Percentiles rank a stretch among this genome's conserved stretches.
These are phyloP conservation scores for Solanum arcanum DNA, from an alignment of 257 asterid genomes.

Conservation along the genomic window DNA sequence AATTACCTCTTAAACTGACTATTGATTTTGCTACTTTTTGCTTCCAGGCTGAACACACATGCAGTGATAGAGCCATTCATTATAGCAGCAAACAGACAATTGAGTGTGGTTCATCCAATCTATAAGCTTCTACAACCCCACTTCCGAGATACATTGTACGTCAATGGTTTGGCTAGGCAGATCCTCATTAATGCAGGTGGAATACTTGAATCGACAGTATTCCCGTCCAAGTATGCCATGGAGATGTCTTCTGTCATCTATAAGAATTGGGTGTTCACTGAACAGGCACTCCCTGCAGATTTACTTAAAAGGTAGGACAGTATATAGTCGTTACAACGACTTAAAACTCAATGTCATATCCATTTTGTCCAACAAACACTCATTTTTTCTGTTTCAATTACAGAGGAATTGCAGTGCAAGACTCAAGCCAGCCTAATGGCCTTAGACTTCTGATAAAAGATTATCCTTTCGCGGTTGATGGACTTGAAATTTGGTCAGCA, in stretches of 20 bases:
- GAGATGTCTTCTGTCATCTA: constrained; percentile 65
- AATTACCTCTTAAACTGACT: background rate
- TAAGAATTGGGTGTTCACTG: constrained; percentile 63
- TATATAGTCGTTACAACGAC: background rate
- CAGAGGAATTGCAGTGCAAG: constrained; percentile 27
- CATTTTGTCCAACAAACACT: background rate
- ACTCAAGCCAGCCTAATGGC: constrained; percentile 9
- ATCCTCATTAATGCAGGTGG: constrained; percentile 79
- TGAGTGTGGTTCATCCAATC: constrained; percentile 80
- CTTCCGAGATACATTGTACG: constrained; percentile 75
- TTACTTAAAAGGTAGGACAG: constrained; percentile 52
- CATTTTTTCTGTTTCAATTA: background rate
- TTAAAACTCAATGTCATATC: background rate
- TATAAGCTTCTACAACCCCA: constrained; percentile 86
- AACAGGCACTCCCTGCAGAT: constrained; percentile 78
- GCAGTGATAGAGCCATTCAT: constrained; percentile 85
- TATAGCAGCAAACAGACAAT: constrained; percentile 63
- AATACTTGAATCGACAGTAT: constrained; percentile 65
- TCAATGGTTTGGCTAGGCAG: constrained; percentile 79
- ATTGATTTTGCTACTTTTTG: background rate
- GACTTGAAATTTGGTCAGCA: constrained; percentile 28
- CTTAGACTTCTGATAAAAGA: constrained; percentile 14
- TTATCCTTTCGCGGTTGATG: constrained; percentile 23
- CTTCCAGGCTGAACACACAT: constrained; percentile 83
- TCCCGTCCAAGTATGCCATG: constrained; percentile 60